phyloP scores from a whole-genome alignment of 768 basidiomycete genomes.

The Agaricus blazei region DNA sequence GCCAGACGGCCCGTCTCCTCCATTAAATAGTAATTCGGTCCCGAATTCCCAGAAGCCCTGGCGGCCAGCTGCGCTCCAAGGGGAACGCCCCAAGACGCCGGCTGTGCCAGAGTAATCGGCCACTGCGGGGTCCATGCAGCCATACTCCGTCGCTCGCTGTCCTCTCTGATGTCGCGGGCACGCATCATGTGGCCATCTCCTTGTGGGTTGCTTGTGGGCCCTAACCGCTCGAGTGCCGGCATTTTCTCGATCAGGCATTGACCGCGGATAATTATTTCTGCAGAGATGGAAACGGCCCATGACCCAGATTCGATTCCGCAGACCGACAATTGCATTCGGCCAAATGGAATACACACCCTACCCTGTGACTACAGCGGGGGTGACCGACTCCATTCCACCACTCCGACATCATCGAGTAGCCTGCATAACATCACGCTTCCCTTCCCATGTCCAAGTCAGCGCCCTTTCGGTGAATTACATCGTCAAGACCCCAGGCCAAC shows the following conservation, averaged over 20 bases:
- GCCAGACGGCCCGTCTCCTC: too few relatives aligned
- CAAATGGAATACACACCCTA: too few relatives aligned
- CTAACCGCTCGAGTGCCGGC: too few relatives aligned
- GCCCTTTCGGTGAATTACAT: slow-evolving; percentile 80
- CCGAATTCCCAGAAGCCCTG: background rate
- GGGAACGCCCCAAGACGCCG: too few relatives aligned
- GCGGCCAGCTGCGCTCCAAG: too few relatives aligned
- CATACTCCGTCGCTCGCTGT: background rate
- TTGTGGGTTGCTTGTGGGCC: too few relatives aligned
- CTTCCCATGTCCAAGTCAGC: slow-evolving; percentile 87
- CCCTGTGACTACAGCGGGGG: too few relatives aligned
- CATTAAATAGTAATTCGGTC: slow-evolving; percentile 21
- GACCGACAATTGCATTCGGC: too few relatives aligned
- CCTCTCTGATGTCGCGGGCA: background rate
- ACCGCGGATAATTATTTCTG: too few relatives aligned
- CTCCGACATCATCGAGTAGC: slow-evolving; percentile 91
- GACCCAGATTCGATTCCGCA: background rate
- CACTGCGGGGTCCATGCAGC: too few relatives aligned
- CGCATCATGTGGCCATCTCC: background rate
- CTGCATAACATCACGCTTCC: slow-evolving; percentile 77
- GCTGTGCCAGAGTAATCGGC: too few relatives aligned
- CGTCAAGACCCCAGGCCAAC: slow-evolving; percentile 20
- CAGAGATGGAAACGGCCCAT: slow-evolving; percentile 2
- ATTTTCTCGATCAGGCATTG: too few relatives aligned
- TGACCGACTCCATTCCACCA: slow-evolving; percentile 49